Conservation (phyloP, 164 flowering plant genomes). For the Kalanchoe fedtschenkoi region DNA sequence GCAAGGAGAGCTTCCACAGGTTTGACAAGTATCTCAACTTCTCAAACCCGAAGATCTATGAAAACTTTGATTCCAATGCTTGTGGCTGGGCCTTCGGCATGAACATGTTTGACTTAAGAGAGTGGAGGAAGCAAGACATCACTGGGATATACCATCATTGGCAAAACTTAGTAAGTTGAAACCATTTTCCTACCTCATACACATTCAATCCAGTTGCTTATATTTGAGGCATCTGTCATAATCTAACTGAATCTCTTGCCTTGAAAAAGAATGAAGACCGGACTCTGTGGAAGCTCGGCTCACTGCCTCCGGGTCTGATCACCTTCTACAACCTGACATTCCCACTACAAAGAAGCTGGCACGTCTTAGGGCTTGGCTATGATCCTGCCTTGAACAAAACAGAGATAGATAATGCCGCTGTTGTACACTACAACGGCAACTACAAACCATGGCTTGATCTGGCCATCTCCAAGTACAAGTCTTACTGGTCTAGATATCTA, state of each 20-base stretch:
- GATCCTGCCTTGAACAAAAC: slow-evolving; percentile 92
- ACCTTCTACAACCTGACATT: slow-evolving; percentile 88
- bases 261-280: slow-evolving; percentile 79
- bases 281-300: slow-evolving; percentile 93
- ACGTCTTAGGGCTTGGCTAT: slow-evolving; percentile 89
- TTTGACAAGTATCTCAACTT: slow-evolving; percentile 95
- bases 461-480: slow-evolving; percentile 71
- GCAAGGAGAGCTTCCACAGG: slow-evolving; percentile 92
- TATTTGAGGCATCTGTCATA: neutral
- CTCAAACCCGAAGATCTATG: slow-evolving; percentile 64
- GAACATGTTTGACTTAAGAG: slow-evolving; percentile 88
- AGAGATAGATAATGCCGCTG: slow-evolving; percentile 78
- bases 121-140: slow-evolving; percentile 75
- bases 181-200: neutral
- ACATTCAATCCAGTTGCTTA: neutral
- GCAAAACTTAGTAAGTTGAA: slow-evolving; percentile 72
- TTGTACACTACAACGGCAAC: slow-evolving; percentile 90
- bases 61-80: slow-evolving; percentile 78
- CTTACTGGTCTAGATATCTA: slow-evolving; percentile 78
- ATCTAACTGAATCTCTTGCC: neutral
- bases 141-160: slow-evolving; percentile 90
- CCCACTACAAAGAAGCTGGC: slow-evolving; percentile 85
- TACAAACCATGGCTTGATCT: slow-evolving; percentile 96
- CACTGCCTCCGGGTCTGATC: slow-evolving; percentile 91
- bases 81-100: slow-evolving; percentile 99